Evolutionary conservation across 345 rosid genomes (phyloP), one percentile per base, ranked within the genome.

Genomic region (Murraya paniculata): DNA sequence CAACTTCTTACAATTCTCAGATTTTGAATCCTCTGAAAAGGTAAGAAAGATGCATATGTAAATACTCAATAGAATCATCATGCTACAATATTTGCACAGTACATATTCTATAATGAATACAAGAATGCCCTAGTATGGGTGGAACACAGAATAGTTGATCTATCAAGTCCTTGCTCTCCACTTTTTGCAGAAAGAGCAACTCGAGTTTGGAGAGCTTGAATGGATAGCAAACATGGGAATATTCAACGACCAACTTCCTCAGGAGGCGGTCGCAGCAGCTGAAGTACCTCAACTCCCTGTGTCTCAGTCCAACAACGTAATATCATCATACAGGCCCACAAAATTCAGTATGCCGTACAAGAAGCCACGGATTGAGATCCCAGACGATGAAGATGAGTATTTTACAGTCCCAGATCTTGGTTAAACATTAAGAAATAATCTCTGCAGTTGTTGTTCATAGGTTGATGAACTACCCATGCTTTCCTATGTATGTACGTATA

Each of bases 331-430:
- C 82, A 87, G 85, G 80, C 85, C 92, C 5, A 72, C 84, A 84
- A 93, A 88, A 74, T 83, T 82, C 39, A 82, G 66, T 78, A 79
- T 84, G 81, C 81, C 97, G 1, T 62, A 85, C 74, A 95, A 95
- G 94, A 95, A 92, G 82, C 92, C 95, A 8, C 89, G 98, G 84
- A 75, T 90, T 21, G 95, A 91, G 77, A 62, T 87, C 65, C 70
- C 78, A 7, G 87, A 84, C 1, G 91, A 90, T 7, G 91, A 91
- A 0, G 95, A 91, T 6, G 98, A 95, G 85, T 85, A 78, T 85
- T 95, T 90, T 84, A 90, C 91, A 4, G 99, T 95, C 66, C 99
- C 99, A 8, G 94, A 95, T 82, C 93, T 95, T 24, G 97, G 98
- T 27, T 91, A 78, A 88, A 14, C 25, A 7, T 31, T n/a, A 4